These are phyloP conservation scores for Isatis tinctoria DNA, from an alignment of 345 rosid species.

Conservation along the genomic window DNA sequence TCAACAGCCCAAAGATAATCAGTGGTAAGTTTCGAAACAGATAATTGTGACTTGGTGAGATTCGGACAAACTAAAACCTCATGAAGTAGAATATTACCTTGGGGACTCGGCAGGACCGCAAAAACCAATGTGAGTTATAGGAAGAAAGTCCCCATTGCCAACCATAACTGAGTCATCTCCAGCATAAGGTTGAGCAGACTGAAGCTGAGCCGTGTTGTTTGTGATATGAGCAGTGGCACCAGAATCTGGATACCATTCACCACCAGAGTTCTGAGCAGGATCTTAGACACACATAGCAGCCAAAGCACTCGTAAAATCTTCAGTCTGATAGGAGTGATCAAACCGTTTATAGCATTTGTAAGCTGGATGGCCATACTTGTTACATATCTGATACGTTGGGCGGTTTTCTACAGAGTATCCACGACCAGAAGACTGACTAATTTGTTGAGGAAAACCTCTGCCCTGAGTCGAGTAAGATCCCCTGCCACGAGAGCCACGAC, in stretches of 20 bases:
- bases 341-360: too few relatives aligned
- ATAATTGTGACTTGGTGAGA: background rate
- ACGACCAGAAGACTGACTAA: too few relatives aligned
- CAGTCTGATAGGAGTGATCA: too few relatives aligned
- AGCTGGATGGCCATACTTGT: too few relatives aligned
- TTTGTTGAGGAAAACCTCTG: too few relatives aligned
- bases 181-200: background rate
- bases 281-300: too few relatives aligned
- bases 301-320: too few relatives aligned
- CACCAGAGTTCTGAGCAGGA: background rate
- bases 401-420: too few relatives aligned
- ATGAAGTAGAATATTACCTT: background rate
- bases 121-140: background rate
- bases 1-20: background rate
- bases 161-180: background rate
- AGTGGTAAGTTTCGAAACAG: background rate
- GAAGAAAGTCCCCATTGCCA: background rate
- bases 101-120: accelerated
- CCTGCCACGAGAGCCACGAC: too few relatives aligned
- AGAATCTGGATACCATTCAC: background rate
- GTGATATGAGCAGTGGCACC: background rate
- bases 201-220: background rate
- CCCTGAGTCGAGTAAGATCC: too few relatives aligned
- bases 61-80: background rate
- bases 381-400: too few relatives aligned